A percentile compares a stretch with the other conserved stretches of the same genome.
Evolutionary conservation across 1,139 yeast species (phyloP).

Genomic region (Starmera stellimalicola): DNA sequence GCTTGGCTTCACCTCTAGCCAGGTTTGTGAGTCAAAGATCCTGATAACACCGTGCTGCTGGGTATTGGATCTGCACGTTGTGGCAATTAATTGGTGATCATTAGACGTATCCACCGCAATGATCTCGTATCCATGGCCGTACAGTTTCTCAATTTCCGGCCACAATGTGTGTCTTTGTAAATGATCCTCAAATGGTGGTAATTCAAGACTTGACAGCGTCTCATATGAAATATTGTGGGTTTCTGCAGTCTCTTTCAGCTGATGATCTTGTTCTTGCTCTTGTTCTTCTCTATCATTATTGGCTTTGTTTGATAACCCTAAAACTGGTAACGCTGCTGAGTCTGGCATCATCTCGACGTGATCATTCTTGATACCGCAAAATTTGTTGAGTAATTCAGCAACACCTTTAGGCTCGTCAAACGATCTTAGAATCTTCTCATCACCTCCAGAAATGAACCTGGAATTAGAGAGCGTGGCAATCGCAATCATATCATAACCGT

Average conservation of each 20-base stretch:
- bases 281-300: slow-evolving; percentile 36
- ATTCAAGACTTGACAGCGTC: slow-evolving; percentile 32
- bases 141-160: slow-evolving; percentile 90
- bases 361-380: slow-evolving; percentile 36
- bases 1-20: slow-evolving; percentile 47
- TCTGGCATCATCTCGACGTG: slow-evolving; percentile 32
- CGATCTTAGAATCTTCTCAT: slow-evolving; percentile 84
- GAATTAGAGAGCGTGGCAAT: slow-evolving; percentile 52
- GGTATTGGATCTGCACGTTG: slow-evolving; percentile 87
- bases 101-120: slow-evolving; percentile 69
- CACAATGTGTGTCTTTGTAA: slow-evolving; percentile 86
- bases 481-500: slow-evolving; percentile 94
- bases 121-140: slow-evolving; percentile 96
- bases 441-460: slow-evolving; percentile 87
- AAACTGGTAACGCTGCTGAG: slow-evolving; percentile 84
- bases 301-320: slow-evolving; percentile 92
- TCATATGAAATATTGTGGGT: slow-evolving; percentile 34
- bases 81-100: slow-evolving; percentile 59
- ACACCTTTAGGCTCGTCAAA: slow-evolving; percentile 87
- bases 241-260: slow-evolving; percentile 29
- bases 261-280: slow-evolving; percentile 29
- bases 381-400: slow-evolving; percentile 45
- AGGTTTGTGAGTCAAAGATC: slow-evolving; percentile 53
- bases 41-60: slow-evolving; percentile 81
- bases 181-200: slow-evolving; percentile 82